Percentiles rank a stretch among this genome's conserved stretches.
Evolutionary conservation across 2,329 filamentous ascomycete species (phyloP).

Genomic region (Penicillium sclerotiorum): DNA sequence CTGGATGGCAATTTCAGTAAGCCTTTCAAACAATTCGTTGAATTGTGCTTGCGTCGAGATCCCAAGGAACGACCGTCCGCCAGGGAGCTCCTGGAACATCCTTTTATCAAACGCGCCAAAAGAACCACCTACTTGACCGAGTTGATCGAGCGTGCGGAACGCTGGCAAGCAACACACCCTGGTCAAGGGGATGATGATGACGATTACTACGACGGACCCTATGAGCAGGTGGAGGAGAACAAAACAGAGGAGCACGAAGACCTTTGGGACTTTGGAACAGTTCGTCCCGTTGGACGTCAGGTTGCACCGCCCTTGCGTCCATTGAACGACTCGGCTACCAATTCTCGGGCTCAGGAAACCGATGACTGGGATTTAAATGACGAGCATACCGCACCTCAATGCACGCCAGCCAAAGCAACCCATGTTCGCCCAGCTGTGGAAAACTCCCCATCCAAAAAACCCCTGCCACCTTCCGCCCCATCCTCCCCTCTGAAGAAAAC

Average conservation of each 20-base stretch:
- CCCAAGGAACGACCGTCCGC: conserved; percentile 86
- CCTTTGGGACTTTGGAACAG: conserved; percentile 98
- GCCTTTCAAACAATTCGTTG: conserved; percentile 81
- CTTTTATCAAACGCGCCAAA: conserved; percentile 88
- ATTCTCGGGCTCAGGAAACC: conserved; percentile 63
- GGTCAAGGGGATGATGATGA: conserved; percentile 66
- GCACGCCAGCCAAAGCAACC: conserved; percentile 59
- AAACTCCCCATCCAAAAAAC: conserved; percentile 61
- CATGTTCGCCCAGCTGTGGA: conserved; percentile 25
- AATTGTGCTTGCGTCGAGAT: conserved; percentile 82
- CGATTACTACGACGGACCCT: conserved; percentile 61
- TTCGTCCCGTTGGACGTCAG: conserved; percentile 73
- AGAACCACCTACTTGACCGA: conserved; percentile 97
- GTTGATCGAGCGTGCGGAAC: conserved; percentile 84
- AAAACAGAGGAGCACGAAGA: conserved; percentile 69
- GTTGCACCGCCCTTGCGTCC: conserved; percentile 61
- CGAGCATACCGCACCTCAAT: conserved; percentile 27
- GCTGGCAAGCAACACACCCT: conserved; percentile 77
- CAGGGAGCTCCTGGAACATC: conserved; percentile 82
- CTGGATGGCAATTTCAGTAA: conserved; percentile 81
- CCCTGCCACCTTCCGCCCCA: conserved; percentile 51
- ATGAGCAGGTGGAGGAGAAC: conserved; percentile 39
- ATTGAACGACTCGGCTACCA: conserved; percentile 80
- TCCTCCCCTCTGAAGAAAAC: conserved; percentile 58
- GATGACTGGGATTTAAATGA: conserved; percentile 36